These are phyloP conservation scores for Parastagonospora avenae DNA, from an alignment of 2,329 filamentous ascomycete genomes.

Conservation along the genomic window DNA sequence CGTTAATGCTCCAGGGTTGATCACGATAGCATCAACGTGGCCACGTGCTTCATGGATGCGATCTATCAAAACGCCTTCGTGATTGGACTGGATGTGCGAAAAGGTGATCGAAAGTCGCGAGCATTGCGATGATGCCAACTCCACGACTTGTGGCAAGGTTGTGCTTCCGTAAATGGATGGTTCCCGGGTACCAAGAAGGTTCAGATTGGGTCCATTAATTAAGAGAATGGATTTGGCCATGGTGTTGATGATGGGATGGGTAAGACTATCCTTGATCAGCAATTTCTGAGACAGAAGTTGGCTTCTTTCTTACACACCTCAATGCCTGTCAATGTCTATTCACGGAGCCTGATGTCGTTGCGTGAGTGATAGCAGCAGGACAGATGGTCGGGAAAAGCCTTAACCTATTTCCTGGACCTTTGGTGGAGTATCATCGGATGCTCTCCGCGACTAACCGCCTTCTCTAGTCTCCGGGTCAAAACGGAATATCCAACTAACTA, in stretches of 20 bases:
- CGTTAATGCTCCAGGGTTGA: constrained; percentile 77
- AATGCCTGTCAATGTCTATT: background rate
- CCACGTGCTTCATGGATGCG: constrained; percentile 70
- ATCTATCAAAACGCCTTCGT: constrained; percentile 76
- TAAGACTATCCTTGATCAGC: background rate
- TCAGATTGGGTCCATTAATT: constrained; percentile 83
- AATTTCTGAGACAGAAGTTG: no score
- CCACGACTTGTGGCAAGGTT: constrained; percentile 68
- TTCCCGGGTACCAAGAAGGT: constrained; percentile 76
- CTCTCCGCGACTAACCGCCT: constrained; percentile 11
- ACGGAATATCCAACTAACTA: background rate
- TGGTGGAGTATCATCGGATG: constrained; percentile 3
- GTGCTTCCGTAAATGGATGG: constrained; percentile 74
- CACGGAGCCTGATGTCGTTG: background rate
- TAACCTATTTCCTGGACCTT: background rate
- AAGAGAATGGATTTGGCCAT: constrained; percentile 64
- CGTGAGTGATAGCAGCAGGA: background rate
- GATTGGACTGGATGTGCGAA: constrained; percentile 73
- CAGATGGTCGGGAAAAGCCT: constrained; percentile 5
- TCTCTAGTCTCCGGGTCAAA: constrained; percentile 12
- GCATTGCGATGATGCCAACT: constrained; percentile 57
- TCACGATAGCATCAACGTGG: constrained; percentile 68
- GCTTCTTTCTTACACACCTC: no score
- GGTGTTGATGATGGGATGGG: background rate
- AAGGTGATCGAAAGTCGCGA: constrained; percentile 56